phyloP scores from a whole-genome alignment of 306 rosid genomes.

The Mucuna pruriens region DNA sequence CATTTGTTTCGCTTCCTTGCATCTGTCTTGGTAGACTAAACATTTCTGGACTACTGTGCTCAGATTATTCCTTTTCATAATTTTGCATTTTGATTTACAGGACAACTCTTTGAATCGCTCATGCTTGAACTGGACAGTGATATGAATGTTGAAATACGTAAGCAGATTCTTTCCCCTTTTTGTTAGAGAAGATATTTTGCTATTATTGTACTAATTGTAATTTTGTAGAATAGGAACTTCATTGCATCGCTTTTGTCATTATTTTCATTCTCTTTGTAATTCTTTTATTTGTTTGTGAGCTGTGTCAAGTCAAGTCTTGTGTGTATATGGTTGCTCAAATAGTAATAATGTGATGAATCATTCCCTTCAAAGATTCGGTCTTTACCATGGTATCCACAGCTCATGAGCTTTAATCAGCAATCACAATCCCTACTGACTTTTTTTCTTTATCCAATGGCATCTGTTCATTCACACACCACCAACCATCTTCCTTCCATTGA shows the following conservation, averaged over 20 bases:
- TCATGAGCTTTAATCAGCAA: background rate
- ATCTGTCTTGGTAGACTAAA: background rate
- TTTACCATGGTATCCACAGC: background rate
- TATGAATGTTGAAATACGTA: conserved; percentile 58
- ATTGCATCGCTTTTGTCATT: background rate
- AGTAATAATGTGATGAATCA: background rate
- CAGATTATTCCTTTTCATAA: background rate
- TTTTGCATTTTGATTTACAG: conserved; percentile 52
- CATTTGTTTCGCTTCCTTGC: conserved; percentile 14
- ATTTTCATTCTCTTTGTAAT: background rate
- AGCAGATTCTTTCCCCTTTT: conserved; percentile 43
- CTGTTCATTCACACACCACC: background rate
- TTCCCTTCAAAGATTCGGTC: background rate
- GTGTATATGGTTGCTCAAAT: background rate
- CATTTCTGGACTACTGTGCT: conserved; percentile 20
- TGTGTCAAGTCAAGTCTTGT: background rate
- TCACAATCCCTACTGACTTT: background rate
- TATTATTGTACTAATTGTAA: background rate
- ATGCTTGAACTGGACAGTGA: conserved; percentile 77
- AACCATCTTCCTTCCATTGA: background rate
- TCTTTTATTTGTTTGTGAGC: background rate
- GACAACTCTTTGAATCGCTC: conserved; percentile 66
- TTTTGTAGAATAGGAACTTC: background rate
- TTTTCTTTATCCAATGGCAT: background rate
- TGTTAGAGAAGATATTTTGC: background rate